These are phyloP conservation scores for Strobilomyces confusus DNA, from an alignment of 768 basidiomycete genomes.

Conservation along the genomic window DNA sequence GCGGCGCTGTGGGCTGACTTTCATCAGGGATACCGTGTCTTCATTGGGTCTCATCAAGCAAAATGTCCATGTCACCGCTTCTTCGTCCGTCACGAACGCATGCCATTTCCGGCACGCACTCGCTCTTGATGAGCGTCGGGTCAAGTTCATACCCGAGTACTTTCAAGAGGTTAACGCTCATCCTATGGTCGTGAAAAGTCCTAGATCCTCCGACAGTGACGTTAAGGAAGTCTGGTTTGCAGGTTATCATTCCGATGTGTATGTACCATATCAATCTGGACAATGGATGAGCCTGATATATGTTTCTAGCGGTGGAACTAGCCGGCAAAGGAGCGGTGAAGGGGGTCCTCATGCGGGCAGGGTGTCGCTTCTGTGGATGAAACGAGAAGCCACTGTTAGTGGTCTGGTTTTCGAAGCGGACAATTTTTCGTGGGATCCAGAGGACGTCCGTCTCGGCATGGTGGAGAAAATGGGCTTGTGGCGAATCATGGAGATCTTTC, in stretches of 20 bases:
- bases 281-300: background rate
- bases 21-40: conserved; percentile 12
- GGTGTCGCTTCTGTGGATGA: conserved; percentile 9
- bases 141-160: conserved; percentile 14
- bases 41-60: conserved; percentile 4
- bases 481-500: background rate
- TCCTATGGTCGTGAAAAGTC: background rate
- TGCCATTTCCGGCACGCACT: conserved; percentile 15
- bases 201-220: background rate
- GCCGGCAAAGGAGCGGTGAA: no score
- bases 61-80: conserved; percentile 3
- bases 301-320: conserved; percentile 1
- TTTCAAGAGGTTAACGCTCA: conserved; percentile 7
- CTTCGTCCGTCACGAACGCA: conserved; percentile 5
- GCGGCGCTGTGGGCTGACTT: background rate
- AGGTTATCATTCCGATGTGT: conserved; percentile 10
- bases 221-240: conserved; percentile 15
- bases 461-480: background rate
- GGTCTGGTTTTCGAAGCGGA: conserved; percentile 1
- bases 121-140: conserved; percentile 13
- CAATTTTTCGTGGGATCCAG: background rate
- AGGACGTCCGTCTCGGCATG: conserved; percentile 6
- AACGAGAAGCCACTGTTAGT: background rate
- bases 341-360: conserved; percentile 1
- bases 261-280: background rate